Evolutionary conservation across 2,329 filamentous ascomycete genomes (phyloP).

Genomic region (Nigrospora osmanthi): DNA sequence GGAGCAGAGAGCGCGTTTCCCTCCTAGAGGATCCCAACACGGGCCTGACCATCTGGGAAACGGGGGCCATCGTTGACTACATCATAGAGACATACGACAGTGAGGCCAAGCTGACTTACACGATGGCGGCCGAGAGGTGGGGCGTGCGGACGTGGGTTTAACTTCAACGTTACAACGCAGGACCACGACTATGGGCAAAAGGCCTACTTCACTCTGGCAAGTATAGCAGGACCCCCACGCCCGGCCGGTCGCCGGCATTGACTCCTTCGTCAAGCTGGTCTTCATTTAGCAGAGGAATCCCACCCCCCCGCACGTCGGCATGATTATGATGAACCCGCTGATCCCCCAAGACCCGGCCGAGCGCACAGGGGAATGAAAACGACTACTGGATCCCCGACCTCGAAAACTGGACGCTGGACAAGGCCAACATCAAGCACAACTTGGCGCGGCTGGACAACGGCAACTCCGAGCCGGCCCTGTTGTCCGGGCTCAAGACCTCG

Average conservation of each 20-base stretch:
- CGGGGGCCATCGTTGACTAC: constrained; percentile 4
- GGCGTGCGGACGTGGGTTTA: background rate
- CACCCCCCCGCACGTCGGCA: background rate
- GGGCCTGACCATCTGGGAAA: constrained; percentile 4
- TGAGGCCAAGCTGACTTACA: background rate
- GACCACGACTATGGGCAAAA: background rate
- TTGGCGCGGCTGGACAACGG: background rate
- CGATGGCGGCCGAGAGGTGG: background rate
- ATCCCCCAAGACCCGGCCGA: background rate
- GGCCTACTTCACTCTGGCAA: background rate
- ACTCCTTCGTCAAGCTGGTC: background rate
- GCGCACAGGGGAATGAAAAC: constrained; percentile 48
- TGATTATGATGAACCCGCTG: background rate
- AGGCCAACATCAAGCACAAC: constrained; percentile 1
- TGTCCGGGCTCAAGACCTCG: constrained; percentile 15
- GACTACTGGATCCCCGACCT: constrained; percentile 57
- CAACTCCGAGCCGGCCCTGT: background rate
- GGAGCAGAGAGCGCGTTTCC: constrained; percentile 3
- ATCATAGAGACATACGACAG: constrained; percentile 24
- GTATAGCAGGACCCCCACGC: too few relatives aligned
- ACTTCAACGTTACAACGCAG: background rate
- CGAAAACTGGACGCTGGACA: constrained; percentile 31
- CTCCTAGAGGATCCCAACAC: constrained; percentile 5
- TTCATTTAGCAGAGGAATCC: background rate
- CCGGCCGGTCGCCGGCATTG: background rate